Conservation (phyloP, 495 filamentous ascomycete species). For the Aspergillus coremiiformis region DNA sequence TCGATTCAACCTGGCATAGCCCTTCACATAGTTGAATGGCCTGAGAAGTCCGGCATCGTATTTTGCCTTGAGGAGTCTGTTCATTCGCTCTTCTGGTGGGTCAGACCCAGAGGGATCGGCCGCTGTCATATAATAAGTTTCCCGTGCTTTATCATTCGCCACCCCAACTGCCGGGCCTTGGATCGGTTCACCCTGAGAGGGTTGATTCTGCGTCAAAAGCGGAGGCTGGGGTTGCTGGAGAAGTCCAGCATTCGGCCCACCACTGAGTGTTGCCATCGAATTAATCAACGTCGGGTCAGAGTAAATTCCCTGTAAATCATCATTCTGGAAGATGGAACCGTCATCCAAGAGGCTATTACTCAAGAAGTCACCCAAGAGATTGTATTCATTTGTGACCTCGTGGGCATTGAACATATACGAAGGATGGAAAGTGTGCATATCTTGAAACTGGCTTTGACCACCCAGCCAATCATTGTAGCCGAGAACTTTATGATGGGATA, state of each 20-base stretch:
- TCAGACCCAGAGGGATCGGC: slow-evolving; percentile 91
- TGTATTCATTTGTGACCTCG: slow-evolving; percentile 92
- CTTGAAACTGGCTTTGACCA: slow-evolving; percentile 75
- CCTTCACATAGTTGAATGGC: slow-evolving; percentile 97
- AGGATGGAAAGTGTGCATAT: slow-evolving; percentile 89
- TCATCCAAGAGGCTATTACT: slow-evolving; percentile 83
- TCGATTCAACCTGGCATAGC: slow-evolving; percentile 76
- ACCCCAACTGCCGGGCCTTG: slow-evolving; percentile 51
- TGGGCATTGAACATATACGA: slow-evolving; percentile 93
- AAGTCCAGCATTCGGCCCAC: slow-evolving; percentile 23
- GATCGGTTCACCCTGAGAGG: slow-evolving; percentile 48
- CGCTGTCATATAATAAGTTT: slow-evolving; percentile 91
- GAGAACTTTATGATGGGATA: slow-evolving; percentile 39
- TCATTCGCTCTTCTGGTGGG: slow-evolving; percentile 88
- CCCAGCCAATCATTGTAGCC: slow-evolving; percentile 64
- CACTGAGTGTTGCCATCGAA: slow-evolving; percentile 35
- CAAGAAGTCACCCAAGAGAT: slow-evolving; percentile 91
- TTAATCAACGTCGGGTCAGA: slow-evolving; percentile 49
- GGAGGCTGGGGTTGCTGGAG: slow-evolving; percentile 31
- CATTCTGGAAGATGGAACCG: slow-evolving; percentile 55
- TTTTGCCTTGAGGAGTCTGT: slow-evolving; percentile 88
- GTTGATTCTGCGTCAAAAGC: slow-evolving; percentile 34
- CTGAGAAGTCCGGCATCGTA: slow-evolving; percentile 89
- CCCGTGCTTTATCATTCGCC: slow-evolving; percentile 73
- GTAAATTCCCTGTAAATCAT: slow-evolving; percentile 50